Evolutionary conservation across 805 yeast species (phyloP).

Genomic region (Kuraishia borneana): DNA sequence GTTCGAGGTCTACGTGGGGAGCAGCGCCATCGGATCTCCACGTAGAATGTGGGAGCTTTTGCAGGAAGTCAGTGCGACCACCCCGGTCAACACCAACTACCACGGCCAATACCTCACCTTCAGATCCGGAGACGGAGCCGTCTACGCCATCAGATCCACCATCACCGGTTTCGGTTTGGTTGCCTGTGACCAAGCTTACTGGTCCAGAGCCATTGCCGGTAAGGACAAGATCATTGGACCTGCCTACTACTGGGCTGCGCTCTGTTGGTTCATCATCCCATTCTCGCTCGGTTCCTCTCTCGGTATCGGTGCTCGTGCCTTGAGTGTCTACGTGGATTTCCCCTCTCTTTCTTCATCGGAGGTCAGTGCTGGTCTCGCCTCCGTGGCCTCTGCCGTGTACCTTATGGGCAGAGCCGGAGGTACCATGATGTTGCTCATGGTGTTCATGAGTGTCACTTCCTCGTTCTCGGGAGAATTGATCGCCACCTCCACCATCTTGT

Average conservation of each 20-base stretch:
- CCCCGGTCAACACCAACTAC: slow-evolving; percentile 6
- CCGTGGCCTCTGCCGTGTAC: slow-evolving; percentile 19
- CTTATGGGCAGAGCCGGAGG: slow-evolving; percentile 28
- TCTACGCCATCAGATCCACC: slow-evolving; percentile 2
- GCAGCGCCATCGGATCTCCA: slow-evolving; percentile 20
- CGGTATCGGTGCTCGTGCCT: slow-evolving; percentile 23
- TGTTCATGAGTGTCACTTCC: slow-evolving; percentile 29
- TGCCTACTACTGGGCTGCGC: slow-evolving; percentile 19
- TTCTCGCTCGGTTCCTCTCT: slow-evolving; percentile 17
- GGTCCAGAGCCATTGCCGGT: slow-evolving; percentile 19
- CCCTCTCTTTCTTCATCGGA: slow-evolving; percentile 22
- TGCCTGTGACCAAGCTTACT: slow-evolving; percentile 17
- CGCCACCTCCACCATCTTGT: slow-evolving; percentile 25
- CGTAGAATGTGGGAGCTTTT: slow-evolving; percentile 21
- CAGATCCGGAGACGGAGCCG: background rate
- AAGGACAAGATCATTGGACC: slow-evolving; percentile 12
- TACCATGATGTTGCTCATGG: slow-evolving; percentile 24
- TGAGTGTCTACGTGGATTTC: slow-evolving; percentile 28
- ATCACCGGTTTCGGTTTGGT: slow-evolving; percentile 15
- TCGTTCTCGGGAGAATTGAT: slow-evolving; percentile 29
- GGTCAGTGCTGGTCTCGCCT: slow-evolving; percentile 26
- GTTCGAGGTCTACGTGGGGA: slow-evolving; percentile 14
- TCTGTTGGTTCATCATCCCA: slow-evolving; percentile 20
- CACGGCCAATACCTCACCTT: slow-evolving; percentile 7
- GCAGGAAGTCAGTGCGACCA: slow-evolving; percentile 7